Conservation (phyloP, 1,284 basidiomycete species). For the Cryptococcus jaspeensis region DNA sequence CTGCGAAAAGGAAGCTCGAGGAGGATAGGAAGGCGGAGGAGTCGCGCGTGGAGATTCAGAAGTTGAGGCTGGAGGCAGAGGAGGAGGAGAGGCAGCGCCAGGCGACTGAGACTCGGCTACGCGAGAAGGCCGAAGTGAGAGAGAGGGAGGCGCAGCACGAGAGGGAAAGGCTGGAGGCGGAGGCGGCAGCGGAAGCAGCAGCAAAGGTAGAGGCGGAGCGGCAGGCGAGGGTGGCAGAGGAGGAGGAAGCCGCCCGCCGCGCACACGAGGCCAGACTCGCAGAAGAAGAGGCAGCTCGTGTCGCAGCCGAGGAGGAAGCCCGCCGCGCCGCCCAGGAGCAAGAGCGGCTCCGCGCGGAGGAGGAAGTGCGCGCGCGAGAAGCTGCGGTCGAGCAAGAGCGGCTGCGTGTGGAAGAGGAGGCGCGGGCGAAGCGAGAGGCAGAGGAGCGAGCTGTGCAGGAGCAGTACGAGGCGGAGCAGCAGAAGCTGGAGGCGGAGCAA, state of each 20-base stretch:
- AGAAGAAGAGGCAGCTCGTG: too few relatives aligned
- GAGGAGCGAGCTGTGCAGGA: slow-evolving; percentile 10
- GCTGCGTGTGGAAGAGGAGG: slow-evolving; percentile 12
- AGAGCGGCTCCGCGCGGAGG: slow-evolving; percentile 8
- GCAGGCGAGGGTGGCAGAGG: slow-evolving; percentile 9
- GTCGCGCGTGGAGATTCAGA: slow-evolving; percentile 6
- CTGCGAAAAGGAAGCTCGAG: slow-evolving; percentile 5
- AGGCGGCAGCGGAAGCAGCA: slow-evolving; percentile 12
- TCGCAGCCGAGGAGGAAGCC: too few relatives aligned
- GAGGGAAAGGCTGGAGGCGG: slow-evolving; percentile 8
- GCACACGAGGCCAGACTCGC: too few relatives aligned
- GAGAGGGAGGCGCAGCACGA: slow-evolving; percentile 3
- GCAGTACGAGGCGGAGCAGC: slow-evolving; percentile 5
- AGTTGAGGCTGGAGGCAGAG: slow-evolving; percentile 4
- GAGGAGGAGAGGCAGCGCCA: background rate
- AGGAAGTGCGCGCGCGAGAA: slow-evolving; percentile 12
- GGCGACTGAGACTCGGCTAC: slow-evolving; percentile 6
- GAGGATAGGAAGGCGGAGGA: slow-evolving; percentile 7
- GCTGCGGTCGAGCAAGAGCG: slow-evolving; percentile 12
- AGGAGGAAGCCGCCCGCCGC: too few relatives aligned
- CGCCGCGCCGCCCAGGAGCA: slow-evolving; percentile 9
- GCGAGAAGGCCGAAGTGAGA: slow-evolving; percentile 8
- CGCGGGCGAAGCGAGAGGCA: slow-evolving; percentile 3
- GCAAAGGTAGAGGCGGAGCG: slow-evolving; percentile 9
- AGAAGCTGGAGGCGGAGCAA: slow-evolving; percentile 12